Evolutionary conservation across 495 filamentous ascomycete genomes (phyloP).

Genomic region (Penicillium argentinense): DNA sequence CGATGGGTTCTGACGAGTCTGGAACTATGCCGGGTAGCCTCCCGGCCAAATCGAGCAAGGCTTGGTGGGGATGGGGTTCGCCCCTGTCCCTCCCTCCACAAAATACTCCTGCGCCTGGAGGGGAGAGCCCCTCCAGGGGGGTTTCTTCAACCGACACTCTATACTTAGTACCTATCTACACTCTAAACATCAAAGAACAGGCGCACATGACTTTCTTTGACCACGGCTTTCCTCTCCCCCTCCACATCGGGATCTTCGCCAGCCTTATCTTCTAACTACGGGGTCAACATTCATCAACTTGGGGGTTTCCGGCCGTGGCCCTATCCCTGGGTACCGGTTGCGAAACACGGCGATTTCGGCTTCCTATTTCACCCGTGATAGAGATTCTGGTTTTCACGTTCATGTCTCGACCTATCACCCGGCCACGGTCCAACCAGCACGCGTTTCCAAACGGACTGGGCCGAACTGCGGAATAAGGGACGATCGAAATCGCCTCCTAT

Average conservation of each 20-base stretch:
- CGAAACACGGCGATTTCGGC: conserved; percentile 16
- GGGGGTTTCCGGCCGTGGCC: background rate
- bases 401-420: conserved; percentile 18
- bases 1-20: conserved; percentile 1
- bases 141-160: background rate
- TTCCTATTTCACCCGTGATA: conserved; percentile 31
- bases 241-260: conserved; percentile 4
- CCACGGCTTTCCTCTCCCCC: background rate
- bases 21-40: conserved; percentile 14
- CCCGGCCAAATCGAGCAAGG: conserved; percentile 16
- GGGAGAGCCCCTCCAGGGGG: background rate
- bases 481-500: conserved; percentile 25
- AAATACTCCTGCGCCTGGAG: background rate
- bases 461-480: conserved; percentile 16
- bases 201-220: conserved; percentile 1
- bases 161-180: background rate
- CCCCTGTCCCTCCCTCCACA: conserved; percentile 17
- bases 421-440: conserved; percentile 13
- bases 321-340: background rate
- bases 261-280: conserved; percentile 5
- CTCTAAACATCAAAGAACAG: background rate
- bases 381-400: conserved; percentile 7
- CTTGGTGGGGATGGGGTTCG: conserved; percentile 17
- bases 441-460: conserved; percentile 23
- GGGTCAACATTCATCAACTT: conserved; percentile 23